Base-by-base conservation (phyloP, 208 protist genomes). In the Crithidia thermophila region DNA sequence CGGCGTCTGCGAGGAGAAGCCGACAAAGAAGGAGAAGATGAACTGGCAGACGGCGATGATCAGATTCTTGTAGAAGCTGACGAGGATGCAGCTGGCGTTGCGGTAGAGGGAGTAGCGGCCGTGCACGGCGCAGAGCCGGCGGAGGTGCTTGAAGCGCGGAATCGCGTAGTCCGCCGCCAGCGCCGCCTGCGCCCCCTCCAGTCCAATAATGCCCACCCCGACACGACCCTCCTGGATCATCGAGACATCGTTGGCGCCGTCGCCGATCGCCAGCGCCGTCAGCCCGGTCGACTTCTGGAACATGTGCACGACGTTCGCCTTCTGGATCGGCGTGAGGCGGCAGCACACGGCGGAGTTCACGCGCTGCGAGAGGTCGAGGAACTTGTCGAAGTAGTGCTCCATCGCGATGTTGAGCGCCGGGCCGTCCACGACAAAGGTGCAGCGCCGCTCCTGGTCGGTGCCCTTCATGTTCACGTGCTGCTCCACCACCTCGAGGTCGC, bases 1-100 rank as follows among this genome's bases (percentile, higher is more conserved):
- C 14, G 94, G 61, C 3, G 91, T 94, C 60, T 88, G 82, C 25
- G 91, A 96, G 2, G 95, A 98, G 74, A 90, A 99, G 23, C 88
- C 93, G 39, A 61, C 75, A 73, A 88, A 97, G 61, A 91, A 93
- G 53, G 72, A 36, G 70, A 97, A 99, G 60, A 91, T 94, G 67
- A 99, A 84, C 69, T 97, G 88, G 10, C 85, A 74, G 18, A 98
- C 61, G 25, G 93, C 76, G 34, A 99, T 70, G 10, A 88, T 79
- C 20, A 99, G 77, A 67, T 99, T 99, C 85, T 99, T 99, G 84
- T 99, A 99, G 75, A 99, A 99, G 68, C 91, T 98, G 27, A 98
- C 97, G 0, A 95, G 64, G 66, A 99, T 95, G 47, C 98, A 86
- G 57, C 75, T 88, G 14, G 90, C 65, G 64, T 98, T 97, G 40